Conservation (phyloP, 306 rosid species). For the Neltuma alba region DNA sequence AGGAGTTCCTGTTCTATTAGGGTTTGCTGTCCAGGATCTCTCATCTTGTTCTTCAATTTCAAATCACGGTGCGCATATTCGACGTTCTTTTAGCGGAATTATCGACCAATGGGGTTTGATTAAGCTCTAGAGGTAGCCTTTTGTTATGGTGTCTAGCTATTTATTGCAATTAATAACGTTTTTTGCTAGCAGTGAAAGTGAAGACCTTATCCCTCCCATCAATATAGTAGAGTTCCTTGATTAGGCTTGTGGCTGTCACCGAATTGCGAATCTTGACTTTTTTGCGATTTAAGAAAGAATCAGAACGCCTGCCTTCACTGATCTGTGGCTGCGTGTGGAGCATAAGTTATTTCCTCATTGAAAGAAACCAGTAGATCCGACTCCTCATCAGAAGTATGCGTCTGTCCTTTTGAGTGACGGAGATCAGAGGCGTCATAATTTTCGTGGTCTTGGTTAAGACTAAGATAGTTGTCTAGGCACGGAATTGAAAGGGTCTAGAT, state of each 20-base stretch:
- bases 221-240: background rate
- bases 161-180: background rate
- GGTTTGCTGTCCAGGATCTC: slow-evolving; percentile 22
- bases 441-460: background rate
- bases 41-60: background rate
- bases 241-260: slow-evolving; percentile 1
- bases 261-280: background rate
- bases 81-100: background rate
- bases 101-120: background rate
- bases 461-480: background rate
- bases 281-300: background rate
- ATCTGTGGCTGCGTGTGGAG: background rate
- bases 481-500: background rate
- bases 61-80: background rate
- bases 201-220: background rate
- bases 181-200: background rate
- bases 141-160: background rate
- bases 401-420: background rate
- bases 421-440: background rate
- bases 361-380: background rate
- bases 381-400: background rate
- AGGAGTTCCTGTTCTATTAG: slow-evolving; percentile 8
- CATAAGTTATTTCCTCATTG: background rate
- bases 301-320: background rate
- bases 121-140: background rate